Evolutionary conservation across 495 filamentous ascomycete species (phyloP).

Genomic region (Stereocaulon alpinum): DNA sequence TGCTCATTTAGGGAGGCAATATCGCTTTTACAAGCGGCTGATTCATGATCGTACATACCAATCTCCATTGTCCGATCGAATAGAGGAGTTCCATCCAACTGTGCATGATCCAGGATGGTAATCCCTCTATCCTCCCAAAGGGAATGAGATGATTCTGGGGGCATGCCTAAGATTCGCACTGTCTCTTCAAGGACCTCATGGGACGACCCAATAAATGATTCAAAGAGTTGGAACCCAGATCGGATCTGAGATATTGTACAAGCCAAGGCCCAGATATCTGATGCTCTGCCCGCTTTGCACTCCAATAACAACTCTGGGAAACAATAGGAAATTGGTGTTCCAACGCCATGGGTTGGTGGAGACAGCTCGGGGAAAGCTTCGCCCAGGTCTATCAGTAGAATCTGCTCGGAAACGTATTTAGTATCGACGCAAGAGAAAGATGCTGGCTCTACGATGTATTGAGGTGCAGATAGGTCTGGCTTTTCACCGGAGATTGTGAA

Average conservation of each 20-base stretch:
- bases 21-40: too few species aligned
- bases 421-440: slow-evolving; percentile 17
- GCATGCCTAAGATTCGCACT: slow-evolving; percentile 4
- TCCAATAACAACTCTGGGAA: slow-evolving; percentile 25
- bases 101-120: too few species aligned
- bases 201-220: slow-evolving; percentile 4
- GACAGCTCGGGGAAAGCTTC: slow-evolving; percentile 24
- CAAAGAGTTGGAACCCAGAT: neutral
- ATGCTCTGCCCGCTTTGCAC: slow-evolving; percentile 25
- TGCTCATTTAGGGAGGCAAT: neutral
- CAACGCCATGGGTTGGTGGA: slow-evolving; percentile 19
- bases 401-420: neutral
- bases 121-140: neutral
- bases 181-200: slow-evolving; percentile 7
- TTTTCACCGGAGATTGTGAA: neutral
- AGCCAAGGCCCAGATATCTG: slow-evolving; percentile 33
- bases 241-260: slow-evolving; percentile 28
- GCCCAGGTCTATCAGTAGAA: slow-evolving; percentile 31
- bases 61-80: too few species aligned
- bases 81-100: too few species aligned
- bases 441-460: slow-evolving; percentile 25
- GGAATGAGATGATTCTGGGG: neutral
- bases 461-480: slow-evolving; percentile 7
- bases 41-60: too few species aligned
- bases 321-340: slow-evolving; percentile 27